These are phyloP conservation scores for Tripterygium wilfordii DNA, from an alignment of 177 flowering plant genomes.

Conservation along the genomic window DNA sequence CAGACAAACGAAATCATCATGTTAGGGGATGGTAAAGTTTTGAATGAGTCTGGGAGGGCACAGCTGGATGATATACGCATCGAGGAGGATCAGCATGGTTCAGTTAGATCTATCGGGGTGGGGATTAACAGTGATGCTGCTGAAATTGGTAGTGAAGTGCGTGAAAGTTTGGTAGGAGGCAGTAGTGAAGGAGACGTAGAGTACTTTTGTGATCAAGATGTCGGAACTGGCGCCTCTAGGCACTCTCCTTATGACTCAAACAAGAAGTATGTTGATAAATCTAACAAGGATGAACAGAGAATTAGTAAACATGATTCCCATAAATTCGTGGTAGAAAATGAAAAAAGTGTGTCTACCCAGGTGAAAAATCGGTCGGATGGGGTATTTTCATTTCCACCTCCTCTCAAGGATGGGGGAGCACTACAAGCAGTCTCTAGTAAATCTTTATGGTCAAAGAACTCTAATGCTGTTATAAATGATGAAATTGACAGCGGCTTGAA, in stretches of 20 bases:
- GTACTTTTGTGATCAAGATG: conserved; percentile 65
- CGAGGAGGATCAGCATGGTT: conserved; percentile 90
- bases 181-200: conserved; percentile 88
- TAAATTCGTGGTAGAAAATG: conserved; percentile 39
- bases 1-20: conserved; percentile 74
- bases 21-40: conserved; percentile 59
- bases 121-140: conserved; percentile 96
- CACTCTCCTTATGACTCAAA: conserved; percentile 30
- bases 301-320: conserved; percentile 25
- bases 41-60: conserved; percentile 54
- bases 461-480: conserved; percentile 24
- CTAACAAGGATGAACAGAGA: conserved; percentile 37
- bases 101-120: conserved; percentile 96
- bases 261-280: conserved; percentile 30
- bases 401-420: conserved; percentile 45
- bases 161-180: conserved; percentile 78
- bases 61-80: conserved; percentile 54
- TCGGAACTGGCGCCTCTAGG: conserved; percentile 37
- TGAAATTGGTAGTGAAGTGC: conserved; percentile 85
- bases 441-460: conserved; percentile 53
- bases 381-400: conserved; percentile 81
- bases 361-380: conserved; percentile 41
- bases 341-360: conserved; percentile 26
- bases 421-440: conserved; percentile 48
- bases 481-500: conserved; percentile 36